Percentiles rank a stretch among this genome's conserved stretches.
phyloP scores from a whole-genome alignment of 192 early-diverging fungal genomes.

The Neocallimastix lanati region DNA sequence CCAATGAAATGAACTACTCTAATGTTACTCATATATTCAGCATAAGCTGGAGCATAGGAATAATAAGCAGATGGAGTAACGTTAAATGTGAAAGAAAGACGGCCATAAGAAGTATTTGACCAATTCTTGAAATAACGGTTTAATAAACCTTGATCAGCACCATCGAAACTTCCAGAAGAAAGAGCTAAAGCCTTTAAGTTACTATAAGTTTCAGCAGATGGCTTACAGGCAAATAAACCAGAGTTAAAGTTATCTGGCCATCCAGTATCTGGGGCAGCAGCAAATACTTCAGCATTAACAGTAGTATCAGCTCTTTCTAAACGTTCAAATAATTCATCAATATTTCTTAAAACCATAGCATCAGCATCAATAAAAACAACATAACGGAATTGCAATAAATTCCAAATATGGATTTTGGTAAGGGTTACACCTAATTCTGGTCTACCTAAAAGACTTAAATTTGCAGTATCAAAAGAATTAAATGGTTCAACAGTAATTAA shows the following conservation, averaged over 20 bases:
- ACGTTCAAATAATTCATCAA: slow-evolving; percentile 65
- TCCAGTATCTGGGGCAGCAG: slow-evolving; percentile 78
- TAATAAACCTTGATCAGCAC: slow-evolving; percentile 85
- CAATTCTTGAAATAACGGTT: slow-evolving; percentile 73
- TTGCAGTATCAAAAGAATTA: slow-evolving; percentile 28
- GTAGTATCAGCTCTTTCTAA: not conserved
- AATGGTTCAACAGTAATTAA: slow-evolving; percentile 52
- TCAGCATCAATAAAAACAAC: slow-evolving; percentile 79
- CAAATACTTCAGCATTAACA: slow-evolving; percentile 19
- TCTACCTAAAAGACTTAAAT: slow-evolving; percentile 57
- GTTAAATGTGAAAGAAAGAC: slow-evolving; percentile 83
- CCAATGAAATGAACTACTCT: slow-evolving; percentile 88
- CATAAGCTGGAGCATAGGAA: slow-evolving; percentile 59
- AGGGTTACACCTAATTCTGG: slow-evolving; percentile 77
- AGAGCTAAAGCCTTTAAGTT: not conserved
- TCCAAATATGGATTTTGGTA: slow-evolving; percentile 79
- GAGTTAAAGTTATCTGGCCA: slow-evolving; percentile 96
- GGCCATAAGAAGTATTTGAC: slow-evolving; percentile 29
- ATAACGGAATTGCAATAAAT: slow-evolving; percentile 40
- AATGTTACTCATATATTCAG: slow-evolving; percentile 48
- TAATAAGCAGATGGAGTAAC: slow-evolving; percentile 64
- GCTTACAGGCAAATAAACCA: slow-evolving; percentile 65
- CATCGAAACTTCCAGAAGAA: slow-evolving; percentile 13
- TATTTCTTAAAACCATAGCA: slow-evolving; percentile 56
- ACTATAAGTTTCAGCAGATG: slow-evolving; percentile 6